Conservation (phyloP, 2,329 filamentous ascomycete species). For the Shiraia bambusicola region DNA sequence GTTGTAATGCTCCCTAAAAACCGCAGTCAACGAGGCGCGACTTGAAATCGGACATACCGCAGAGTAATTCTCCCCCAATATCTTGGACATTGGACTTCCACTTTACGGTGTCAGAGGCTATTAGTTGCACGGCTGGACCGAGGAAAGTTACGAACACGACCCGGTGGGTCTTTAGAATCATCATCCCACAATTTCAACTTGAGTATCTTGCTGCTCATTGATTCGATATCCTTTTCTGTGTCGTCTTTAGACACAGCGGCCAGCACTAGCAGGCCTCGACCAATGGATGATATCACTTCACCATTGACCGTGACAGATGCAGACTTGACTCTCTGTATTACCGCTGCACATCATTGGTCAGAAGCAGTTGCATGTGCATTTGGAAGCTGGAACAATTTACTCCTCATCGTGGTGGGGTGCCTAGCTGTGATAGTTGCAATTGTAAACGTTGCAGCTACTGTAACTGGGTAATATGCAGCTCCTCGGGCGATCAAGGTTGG, state of each 20-base stretch:
- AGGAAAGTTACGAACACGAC: constrained; percentile 55
- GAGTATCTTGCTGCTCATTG: constrained; percentile 79
- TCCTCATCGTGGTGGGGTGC: constrained; percentile 27
- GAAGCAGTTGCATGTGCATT: constrained; percentile 6
- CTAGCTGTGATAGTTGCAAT: not conserved
- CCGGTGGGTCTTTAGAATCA: constrained; percentile 59
- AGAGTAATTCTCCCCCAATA: constrained; percentile 88
- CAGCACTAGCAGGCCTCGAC: constrained; percentile 85
- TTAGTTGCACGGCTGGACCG: not conserved
- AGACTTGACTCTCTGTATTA: constrained; percentile 90
- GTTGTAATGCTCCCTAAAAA: not conserved
- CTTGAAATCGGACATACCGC: constrained; percentile 60
- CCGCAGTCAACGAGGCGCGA: not conserved
- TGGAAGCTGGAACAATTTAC: constrained; percentile 16
- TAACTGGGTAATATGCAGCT: too few species aligned
- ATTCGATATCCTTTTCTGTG: constrained; percentile 82
- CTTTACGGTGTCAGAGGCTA: constrained; percentile 47
- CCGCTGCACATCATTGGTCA: constrained; percentile 59
- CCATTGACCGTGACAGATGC: constrained; percentile 95
- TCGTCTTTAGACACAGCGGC: constrained; percentile 90
- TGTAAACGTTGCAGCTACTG: not conserved
- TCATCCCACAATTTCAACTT: constrained; percentile 93
- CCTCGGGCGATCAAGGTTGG: not conserved
- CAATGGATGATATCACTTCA: constrained; percentile 85
- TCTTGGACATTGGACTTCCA: constrained; percentile 92